Conservation (phyloP, 768 basidiomycete species). For the Serendipita indica region DNA sequence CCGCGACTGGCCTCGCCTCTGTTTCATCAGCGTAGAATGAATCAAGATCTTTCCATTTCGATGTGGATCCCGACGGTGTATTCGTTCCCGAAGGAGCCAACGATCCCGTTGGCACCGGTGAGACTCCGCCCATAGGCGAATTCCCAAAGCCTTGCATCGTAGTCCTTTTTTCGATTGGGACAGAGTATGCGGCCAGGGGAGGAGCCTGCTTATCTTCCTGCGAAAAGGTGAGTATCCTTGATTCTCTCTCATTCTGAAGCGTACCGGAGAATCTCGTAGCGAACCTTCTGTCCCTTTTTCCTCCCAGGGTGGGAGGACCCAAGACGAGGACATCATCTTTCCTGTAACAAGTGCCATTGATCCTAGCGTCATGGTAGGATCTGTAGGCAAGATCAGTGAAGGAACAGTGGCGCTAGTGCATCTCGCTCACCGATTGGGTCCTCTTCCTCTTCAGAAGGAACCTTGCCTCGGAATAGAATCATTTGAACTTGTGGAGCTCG, state of each 20-base stretch:
- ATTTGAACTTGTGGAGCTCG: slow-evolving; percentile 67
- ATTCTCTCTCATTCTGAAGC: not conserved
- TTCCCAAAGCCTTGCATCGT: slow-evolving; percentile 11
- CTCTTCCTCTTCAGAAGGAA: slow-evolving; percentile 30
- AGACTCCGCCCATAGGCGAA: slow-evolving; percentile 27
- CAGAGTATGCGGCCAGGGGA: slow-evolving; percentile 18
- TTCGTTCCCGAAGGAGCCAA: slow-evolving; percentile 25
- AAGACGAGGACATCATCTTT: slow-evolving; percentile 37
- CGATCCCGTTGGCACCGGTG: slow-evolving; percentile 30
- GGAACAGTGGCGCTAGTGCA: slow-evolving; percentile 6
- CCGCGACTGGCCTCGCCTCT: no score
- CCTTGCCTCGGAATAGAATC: slow-evolving; percentile 68
- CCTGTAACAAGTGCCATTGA: slow-evolving; percentile 50
- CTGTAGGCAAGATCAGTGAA: slow-evolving; percentile 18
- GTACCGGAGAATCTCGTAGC: slow-evolving; percentile 41
- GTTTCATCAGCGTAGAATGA: slow-evolving; percentile 62
- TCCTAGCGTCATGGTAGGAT: slow-evolving; percentile 37
- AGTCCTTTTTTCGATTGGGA: not conserved
- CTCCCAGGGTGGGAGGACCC: slow-evolving; percentile 67
- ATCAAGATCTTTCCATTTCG: slow-evolving; percentile 43
- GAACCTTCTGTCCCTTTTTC: slow-evolving; percentile 70
- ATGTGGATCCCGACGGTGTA: slow-evolving; percentile 23
- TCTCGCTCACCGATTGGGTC: slow-evolving; percentile 23
- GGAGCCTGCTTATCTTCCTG: slow-evolving; percentile 17
- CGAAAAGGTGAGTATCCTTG: slow-evolving; percentile 29